phyloP scores from a whole-genome alignment of 2,329 filamentous ascomycete genomes.

The Didymella keratinophila region DNA sequence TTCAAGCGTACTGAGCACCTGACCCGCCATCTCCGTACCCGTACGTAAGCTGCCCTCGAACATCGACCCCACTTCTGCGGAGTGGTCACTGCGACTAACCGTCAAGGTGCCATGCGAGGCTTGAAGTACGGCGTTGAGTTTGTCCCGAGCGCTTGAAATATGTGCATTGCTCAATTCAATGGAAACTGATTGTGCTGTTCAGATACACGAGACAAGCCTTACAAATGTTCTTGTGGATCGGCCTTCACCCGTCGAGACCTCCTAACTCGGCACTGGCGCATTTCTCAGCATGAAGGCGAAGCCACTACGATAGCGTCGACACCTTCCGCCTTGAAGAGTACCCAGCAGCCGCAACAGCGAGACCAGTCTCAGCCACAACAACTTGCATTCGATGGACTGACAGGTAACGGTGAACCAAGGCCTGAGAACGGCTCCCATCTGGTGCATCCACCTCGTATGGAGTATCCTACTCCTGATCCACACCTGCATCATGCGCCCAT shows the following conservation, averaged over 20 bases:
- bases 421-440: not conserved
- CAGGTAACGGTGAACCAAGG: not conserved
- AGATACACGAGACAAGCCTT: constrained; percentile 46
- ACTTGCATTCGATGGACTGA: constrained; percentile 2
- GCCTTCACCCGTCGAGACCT: constrained; percentile 42
- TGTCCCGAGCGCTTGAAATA: not conserved
- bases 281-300: constrained; percentile 33
- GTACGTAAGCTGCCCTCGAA: constrained; percentile 35
- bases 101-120: not conserved
- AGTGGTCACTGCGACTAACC: not conserved
- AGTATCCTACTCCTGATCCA: constrained; percentile 23
- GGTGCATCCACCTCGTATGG: constrained; percentile 18
- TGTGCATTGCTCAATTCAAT: not conserved
- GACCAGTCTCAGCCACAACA: not conserved
- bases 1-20: constrained; percentile 45
- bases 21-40: constrained; percentile 43
- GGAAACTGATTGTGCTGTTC: constrained; percentile 18
- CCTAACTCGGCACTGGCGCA: constrained; percentile 43
- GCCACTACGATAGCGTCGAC: constrained; percentile 13
- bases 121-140: not conserved
- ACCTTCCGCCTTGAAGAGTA: constrained; percentile 15
- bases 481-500: constrained; percentile 24
- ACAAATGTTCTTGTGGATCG: constrained; percentile 38
- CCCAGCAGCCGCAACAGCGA: constrained; percentile 2
- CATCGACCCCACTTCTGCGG: not conserved